Base-by-base conservation (phyloP, 345 rosid genomes). In the Eucalyptus regnans region DNA sequence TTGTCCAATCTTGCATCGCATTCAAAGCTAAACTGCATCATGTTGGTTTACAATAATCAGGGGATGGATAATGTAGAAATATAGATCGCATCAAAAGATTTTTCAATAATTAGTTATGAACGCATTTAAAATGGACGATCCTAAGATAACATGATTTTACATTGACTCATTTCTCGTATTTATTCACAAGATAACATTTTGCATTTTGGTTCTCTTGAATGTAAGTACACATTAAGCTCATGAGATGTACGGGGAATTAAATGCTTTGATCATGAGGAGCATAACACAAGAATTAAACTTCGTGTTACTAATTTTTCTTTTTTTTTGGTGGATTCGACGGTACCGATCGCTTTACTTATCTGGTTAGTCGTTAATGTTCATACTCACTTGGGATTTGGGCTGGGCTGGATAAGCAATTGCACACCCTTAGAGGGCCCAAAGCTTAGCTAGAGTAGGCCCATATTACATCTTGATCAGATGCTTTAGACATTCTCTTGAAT, bases 1-100 rank as follows among this genome's bases (percentile, higher is more conserved):
- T 51, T 17, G 56, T 51, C 56, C 56, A 51, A 51, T 51, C 22
- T 51, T 0, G 4, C 56, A 51, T 51, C 22, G 4, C 56, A 17
- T 52, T 52, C 17, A 9, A 8, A 56, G 6, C 27, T 56, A 25
- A 3, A 25, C 0, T 12, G n/a, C 66, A 12, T 60, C 15, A 27
- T 60, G 66, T 2, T 25, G 4, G 3, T 25, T 12, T 27, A 27
- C 66, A 9, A 25, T 60, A 10, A 25, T 60, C 9, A 17, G 3
- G 15, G n/a, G 14, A 60, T 5, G 66, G 66, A 60, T 60, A 25
- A 12, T 0, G 6, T 10, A 27, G n/a, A 25, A 10, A 25, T 25
- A 64, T 64, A 1, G 37, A n/a, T n/a, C 5, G 0, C 18, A n/a
- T 64, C 0, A 9, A 64, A 64, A 62, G 1, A 4, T 12, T 62